Base-by-base conservation (phyloP, 257 asterid genomes). In the Haberlea rhodopensis region DNA sequence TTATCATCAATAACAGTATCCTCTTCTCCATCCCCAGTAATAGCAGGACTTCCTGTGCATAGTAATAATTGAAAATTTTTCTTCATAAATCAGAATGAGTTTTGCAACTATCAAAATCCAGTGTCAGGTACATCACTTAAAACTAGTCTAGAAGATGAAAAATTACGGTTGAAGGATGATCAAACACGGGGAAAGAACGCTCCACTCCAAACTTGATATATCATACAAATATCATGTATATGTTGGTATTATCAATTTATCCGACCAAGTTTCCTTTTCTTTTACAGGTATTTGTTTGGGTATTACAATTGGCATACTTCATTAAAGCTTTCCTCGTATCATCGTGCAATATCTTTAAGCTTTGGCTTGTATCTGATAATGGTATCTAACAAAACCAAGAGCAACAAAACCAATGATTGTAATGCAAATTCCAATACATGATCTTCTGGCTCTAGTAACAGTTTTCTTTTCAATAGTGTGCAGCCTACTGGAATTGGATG, bases 31-130 rank as follows among this genome's bases (percentile, higher is more conserved):
- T 94, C 97, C 53, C 90, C 95, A 56, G 28, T 80, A 75, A 90
- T 87, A 65, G 87, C 89, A 69, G 97, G 96, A 78, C 99, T 90
- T 78, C 99, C 99, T 94, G 77, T 55, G 70, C 49, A 24, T 6
- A 66, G 31, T 56, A 5, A 59, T 71, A 63, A 51, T 37, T 49
- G 51, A 53, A 40, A 52, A 63, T 21, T 55, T 49, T 21, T 55
- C 40, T 63, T 66, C 63, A 77, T 57, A 67, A 57, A 73, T 20
- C 28, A 65, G 43, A n/a, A 53, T 45, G 53, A 57, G 48, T 61
- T 25, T 46, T 58, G 73, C 67, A 57, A 20, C 11, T 29, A 60
- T 28, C 52, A 25, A 65, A 46, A 66, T 55, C 46, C 48, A 57
- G 16, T 15, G 45, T n/a, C 51, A n/a, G 62, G 25, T 10, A 52